Conservation (phyloP, 192 early-diverging fungal genomes). For the Coemansia sp. region DNA sequence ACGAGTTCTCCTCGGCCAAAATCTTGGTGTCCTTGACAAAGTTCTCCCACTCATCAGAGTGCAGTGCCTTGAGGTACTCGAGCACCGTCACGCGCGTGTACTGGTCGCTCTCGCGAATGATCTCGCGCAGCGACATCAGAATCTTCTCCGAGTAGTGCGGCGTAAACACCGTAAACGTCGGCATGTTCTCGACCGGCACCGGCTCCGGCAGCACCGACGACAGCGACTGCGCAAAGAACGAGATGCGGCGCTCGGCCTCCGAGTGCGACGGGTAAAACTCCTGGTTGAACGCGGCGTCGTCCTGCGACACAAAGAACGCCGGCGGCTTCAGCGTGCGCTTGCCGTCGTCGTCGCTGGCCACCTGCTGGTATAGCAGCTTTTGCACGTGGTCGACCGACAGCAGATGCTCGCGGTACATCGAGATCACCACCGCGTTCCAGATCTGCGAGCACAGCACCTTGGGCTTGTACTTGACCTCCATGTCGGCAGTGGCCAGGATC, state of each 20-base stretch:
- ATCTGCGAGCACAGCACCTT: conserved; percentile 75
- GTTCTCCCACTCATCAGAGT: conserved; percentile 83
- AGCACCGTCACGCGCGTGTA: conserved; percentile 75
- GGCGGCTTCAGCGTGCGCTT: conserved; percentile 68
- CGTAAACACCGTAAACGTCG: conserved; percentile 77
- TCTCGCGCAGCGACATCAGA: conserved; percentile 73
- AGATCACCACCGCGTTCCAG: conserved; percentile 81
- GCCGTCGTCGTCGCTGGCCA: conserved; percentile 60
- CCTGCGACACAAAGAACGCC: conserved; percentile 71
- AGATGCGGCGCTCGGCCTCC: conserved; percentile 79
- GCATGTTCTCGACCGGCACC: conserved; percentile 77
- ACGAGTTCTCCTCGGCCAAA: conserved; percentile 63
- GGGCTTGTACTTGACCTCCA: conserved; percentile 74
- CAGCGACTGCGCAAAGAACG: conserved; percentile 83
- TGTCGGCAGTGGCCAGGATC: conserved; percentile 64
- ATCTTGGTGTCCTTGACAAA: conserved; percentile 85
- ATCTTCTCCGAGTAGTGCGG: conserved; percentile 88
- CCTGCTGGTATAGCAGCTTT: conserved; percentile 70
- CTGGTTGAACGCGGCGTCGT: conserved; percentile 65
- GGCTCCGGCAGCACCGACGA: conserved; percentile 76
- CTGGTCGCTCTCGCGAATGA: conserved; percentile 77
- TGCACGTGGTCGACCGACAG: conserved; percentile 72
- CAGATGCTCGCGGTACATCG: conserved; percentile 78
- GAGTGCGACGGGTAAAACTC: conserved; percentile 70
- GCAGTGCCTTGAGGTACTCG: conserved; percentile 76